Conservation (phyloP, 1,139 yeast genomes). For the Hemisphaericaspora xylofermentans region DNA sequence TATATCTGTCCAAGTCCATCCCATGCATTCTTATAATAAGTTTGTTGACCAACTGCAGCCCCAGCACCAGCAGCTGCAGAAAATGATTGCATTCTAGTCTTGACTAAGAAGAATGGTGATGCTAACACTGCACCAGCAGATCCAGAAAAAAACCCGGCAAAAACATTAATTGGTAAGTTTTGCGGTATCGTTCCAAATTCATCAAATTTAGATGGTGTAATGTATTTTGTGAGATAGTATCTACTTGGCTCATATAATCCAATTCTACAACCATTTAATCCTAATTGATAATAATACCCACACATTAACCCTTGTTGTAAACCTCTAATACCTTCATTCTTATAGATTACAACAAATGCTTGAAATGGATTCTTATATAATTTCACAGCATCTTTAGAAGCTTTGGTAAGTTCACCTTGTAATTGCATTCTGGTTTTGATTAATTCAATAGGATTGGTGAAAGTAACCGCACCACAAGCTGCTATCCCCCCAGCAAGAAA, state of each 20-base stretch:
- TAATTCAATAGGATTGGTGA: constrained; percentile 92
- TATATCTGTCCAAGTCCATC: constrained; percentile 68
- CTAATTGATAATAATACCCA: constrained; percentile 85
- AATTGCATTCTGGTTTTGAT: constrained; percentile 95
- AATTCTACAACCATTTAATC: constrained; percentile 88
- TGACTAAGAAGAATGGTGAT: constrained; percentile 86
- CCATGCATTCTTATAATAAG: constrained; percentile 69
- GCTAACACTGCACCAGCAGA: constrained; percentile 87
- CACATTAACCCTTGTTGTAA: constrained; percentile 83
- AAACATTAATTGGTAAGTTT: constrained; percentile 64
- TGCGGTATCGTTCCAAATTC: constrained; percentile 50
- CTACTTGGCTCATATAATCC: constrained; percentile 93
- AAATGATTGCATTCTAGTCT: constrained; percentile 95
- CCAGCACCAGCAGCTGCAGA: constrained; percentile 39
- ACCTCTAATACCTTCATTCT: constrained; percentile 83
- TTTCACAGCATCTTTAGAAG: constrained; percentile 46
- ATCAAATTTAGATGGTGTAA: constrained; percentile 49
- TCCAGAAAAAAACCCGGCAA: constrained; percentile 83
- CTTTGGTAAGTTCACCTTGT: constrained; percentile 81
- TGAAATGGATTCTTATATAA: constrained; percentile 82
- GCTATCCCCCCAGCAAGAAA: constrained; percentile 93
- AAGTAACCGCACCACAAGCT: constrained; percentile 96
- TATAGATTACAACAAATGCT: constrained; percentile 72
- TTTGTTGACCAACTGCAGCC: constrained; percentile 82
- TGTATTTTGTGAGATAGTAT: constrained; percentile 50